Evolutionary conservation across 768 basidiomycete genomes (phyloP), one percentile per base, ranked within the genome.

Genomic region (Russula ochroleuca): DNA sequence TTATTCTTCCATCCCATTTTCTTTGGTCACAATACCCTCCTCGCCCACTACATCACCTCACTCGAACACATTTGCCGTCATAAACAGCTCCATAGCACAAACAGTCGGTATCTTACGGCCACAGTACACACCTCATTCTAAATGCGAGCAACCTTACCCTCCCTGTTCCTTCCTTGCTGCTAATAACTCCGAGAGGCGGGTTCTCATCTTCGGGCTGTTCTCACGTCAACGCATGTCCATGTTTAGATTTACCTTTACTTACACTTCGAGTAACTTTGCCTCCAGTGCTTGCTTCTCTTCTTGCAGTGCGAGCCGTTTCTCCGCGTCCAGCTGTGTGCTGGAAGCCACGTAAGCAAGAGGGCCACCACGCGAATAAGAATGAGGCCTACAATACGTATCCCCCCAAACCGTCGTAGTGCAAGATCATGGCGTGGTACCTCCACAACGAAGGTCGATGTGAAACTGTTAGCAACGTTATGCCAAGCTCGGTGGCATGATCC

Each of bases 391-490:
- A 99, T 21, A 94, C 84, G 75, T 98, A 98, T 65, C 92, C 92
- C 38, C 96, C 96, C 74, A 92, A 88, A 8, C 96, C 96, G 70
- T 98, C 92, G 71, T 92, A 94, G 71, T 95, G 91, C 66, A 96
- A 75, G 61, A 96, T 92, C 71, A 88, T 85, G 9, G 87, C 82
- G 72, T 96, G 94, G 71, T 94, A 92, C 72, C 88, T 88, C 93
- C 94, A 98, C 65, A 98, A 73, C 33, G 92, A 94, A 23, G 95
- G 92, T 10, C 95, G 86, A 77, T 98, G 95, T 41, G 94, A 96
- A 37, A 98, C 95, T 1, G 94, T 98, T 67, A 98, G 76, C 28
- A 98, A 81, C 0, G 95, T 98, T 70, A 98, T 98, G 1, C 89
- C 90, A 31, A 97, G 79, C 57, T 81, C 78, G 0, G 90, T 90